Evolutionary conservation across 2,329 filamentous ascomycete species (phyloP).

Genomic region (Ophiostoma populinum): DNA sequence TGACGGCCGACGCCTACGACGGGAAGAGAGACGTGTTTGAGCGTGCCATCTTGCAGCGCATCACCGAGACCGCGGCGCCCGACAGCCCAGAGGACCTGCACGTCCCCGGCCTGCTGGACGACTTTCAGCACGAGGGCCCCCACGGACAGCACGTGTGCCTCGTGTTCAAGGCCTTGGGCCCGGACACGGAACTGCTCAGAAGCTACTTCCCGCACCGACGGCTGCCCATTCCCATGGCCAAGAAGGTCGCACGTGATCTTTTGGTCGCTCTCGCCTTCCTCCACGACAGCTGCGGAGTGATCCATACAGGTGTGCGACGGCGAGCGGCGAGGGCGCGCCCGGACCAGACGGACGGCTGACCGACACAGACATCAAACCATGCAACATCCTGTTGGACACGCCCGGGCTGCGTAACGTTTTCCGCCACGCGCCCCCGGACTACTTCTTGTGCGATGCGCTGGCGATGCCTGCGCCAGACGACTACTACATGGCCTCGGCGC

Average conservation of each 20-base stretch:
- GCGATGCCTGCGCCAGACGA: neutral
- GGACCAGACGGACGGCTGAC: too few relatives aligned
- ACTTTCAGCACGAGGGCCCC: constrained; percentile 3
- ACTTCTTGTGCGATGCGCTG: neutral
- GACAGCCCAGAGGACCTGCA: neutral
- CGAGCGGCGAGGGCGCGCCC: too few relatives aligned
- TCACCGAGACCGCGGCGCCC: neutral
- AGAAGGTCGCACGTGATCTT: neutral
- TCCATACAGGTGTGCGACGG: constrained; percentile 1
- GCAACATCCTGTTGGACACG: constrained; percentile 5
- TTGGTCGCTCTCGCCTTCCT: constrained; percentile 1
- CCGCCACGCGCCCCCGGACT: neutral
- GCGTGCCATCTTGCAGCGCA: neutral
- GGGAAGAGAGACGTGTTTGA: neutral
- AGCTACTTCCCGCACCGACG: neutral
- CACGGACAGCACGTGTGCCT: constrained; percentile 5
- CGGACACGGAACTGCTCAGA: neutral
- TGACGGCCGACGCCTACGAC: constrained; percentile 3
- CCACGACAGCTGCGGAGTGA: constrained; percentile 3
- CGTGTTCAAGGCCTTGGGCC: constrained; percentile 3
- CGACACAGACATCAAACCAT: constrained; percentile 5
- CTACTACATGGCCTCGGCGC: constrained; percentile 2
- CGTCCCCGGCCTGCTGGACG: neutral
- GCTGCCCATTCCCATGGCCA: neutral
- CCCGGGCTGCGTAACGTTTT: constrained; percentile 1